Percentiles rank a stretch among this genome's conserved stretches.
phyloP scores from a whole-genome alignment of 2,329 filamentous ascomycete species.

The Aureobasidium sp. region DNA sequence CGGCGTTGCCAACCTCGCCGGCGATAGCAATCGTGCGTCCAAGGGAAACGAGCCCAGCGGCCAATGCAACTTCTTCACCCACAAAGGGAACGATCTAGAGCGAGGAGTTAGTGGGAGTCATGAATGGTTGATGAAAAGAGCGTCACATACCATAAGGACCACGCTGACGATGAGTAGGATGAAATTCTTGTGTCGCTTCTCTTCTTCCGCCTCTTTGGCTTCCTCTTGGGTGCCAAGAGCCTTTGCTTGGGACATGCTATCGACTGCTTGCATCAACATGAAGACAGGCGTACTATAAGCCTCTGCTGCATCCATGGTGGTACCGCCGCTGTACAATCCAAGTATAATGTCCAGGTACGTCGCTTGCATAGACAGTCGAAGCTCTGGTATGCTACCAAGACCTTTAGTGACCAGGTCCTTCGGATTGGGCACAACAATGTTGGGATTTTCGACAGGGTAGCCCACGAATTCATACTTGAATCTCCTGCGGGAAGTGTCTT shows the following conservation, averaged over 20 bases:
- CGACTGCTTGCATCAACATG: constrained; percentile 17
- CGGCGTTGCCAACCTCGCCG: constrained; percentile 16
- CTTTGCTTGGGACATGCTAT: constrained; percentile 17
- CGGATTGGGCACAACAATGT: constrained; percentile 8
- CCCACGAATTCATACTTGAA: constrained; percentile 2
- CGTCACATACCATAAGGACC: constrained; percentile 15
- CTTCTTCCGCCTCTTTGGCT: constrained; percentile 15
- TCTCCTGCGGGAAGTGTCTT: neutral
- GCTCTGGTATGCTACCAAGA: constrained; percentile 11
- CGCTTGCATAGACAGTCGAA: constrained; percentile 13
- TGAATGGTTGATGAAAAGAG: neutral
- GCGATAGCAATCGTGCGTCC: constrained; percentile 14
- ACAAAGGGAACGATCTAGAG: constrained; percentile 16
- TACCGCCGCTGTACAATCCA: constrained; percentile 7
- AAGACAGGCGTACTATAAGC: constrained; percentile 16
- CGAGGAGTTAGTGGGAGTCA: neutral
- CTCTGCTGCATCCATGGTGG: constrained; percentile 8
- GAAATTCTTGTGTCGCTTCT: constrained; percentile 13
- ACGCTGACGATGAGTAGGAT: constrained; percentile 18
- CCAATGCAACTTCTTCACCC: constrained; percentile 14
- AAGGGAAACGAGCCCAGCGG: constrained; percentile 6
- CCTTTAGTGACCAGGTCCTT: constrained; percentile 14
- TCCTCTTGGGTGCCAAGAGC: constrained; percentile 8
- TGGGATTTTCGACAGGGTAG: constrained; percentile 7
- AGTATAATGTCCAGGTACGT: constrained; percentile 13